phyloP scores from a whole-genome alignment of 2,329 filamentous ascomycete genomes.

The Talaromyces islandicus region DNA sequence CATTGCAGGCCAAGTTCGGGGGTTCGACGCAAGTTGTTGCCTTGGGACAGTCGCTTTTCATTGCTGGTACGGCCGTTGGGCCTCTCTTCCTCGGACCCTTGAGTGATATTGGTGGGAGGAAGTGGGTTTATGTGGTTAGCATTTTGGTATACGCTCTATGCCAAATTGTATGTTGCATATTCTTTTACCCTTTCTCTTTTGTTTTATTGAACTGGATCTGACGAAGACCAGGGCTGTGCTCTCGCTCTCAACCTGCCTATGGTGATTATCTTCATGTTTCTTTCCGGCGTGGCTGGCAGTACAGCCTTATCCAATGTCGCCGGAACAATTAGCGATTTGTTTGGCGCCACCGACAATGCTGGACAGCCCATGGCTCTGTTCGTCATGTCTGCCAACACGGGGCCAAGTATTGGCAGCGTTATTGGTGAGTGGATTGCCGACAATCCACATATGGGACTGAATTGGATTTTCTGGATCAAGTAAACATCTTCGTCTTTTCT shows the following conservation, averaged over 20 bases:
- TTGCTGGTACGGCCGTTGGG: constrained; percentile 37
- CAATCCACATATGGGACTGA: constrained; percentile 30
- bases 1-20: constrained; percentile 34
- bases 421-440: constrained; percentile 36
- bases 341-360: constrained; percentile 32
- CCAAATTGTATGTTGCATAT: constrained; percentile 22
- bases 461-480: constrained; percentile 36
- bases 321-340: constrained; percentile 31
- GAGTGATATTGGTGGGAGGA: constrained; percentile 38
- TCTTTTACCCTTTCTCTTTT: not conserved
- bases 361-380: constrained; percentile 41
- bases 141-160: constrained; percentile 27
- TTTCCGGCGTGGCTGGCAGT: constrained; percentile 29
- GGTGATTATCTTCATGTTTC: constrained; percentile 34
- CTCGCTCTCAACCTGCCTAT: constrained; percentile 31
- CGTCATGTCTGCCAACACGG: constrained; percentile 35
- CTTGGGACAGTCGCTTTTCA: constrained; percentile 39
- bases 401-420: constrained; percentile 36
- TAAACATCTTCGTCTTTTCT: constrained; percentile 12
- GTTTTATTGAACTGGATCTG: not conserved
- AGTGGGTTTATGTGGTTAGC: constrained; percentile 40
- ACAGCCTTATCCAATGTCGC: constrained; percentile 32
- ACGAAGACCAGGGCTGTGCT: constrained; percentile 22
- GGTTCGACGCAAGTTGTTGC: constrained; percentile 32
- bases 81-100: constrained; percentile 38